phyloP scores from a whole-genome alignment of 805 yeast species.

The Candida qinlingensis region DNA sequence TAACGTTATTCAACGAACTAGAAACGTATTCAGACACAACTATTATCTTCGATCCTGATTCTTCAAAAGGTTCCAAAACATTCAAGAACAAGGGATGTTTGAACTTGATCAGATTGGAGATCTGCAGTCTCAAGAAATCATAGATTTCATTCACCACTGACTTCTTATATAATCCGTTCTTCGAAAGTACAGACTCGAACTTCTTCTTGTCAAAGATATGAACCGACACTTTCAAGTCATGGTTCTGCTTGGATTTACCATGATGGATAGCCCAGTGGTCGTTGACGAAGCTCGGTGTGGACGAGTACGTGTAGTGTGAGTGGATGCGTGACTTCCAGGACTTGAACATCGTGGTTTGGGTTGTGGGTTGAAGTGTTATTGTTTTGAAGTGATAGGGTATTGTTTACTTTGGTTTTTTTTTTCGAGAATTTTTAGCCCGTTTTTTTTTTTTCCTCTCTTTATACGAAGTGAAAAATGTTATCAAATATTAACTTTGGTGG shows the following conservation, averaged over 20 bases:
- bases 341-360: slow-evolving; percentile 7
- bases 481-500: no score
- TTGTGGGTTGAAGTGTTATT: background rate
- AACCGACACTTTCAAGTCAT: slow-evolving; percentile 54
- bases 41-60: slow-evolving; percentile 66
- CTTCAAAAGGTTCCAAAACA: slow-evolving; percentile 85
- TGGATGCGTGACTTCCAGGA: slow-evolving; percentile 12
- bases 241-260: slow-evolving; percentile 55
- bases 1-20: slow-evolving; percentile 44
- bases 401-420: background rate
- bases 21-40: slow-evolving; percentile 83
- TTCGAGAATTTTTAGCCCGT: no score
- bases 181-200: slow-evolving; percentile 50
- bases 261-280: slow-evolving; percentile 83
- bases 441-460: no score
- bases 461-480: no score
- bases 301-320: slow-evolving; percentile 48
- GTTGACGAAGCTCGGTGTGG: slow-evolving; percentile 60
- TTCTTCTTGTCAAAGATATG: slow-evolving; percentile 82
- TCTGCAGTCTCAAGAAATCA: slow-evolving; percentile 61
- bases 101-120: slow-evolving; percentile 66
- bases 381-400: background rate
- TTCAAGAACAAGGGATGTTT: slow-evolving; percentile 87
- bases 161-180: slow-evolving; percentile 44
- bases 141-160: slow-evolving; percentile 54